phyloP scores from a whole-genome alignment of 2,329 filamentous ascomycete species.

The Dryadomyces sulphureus region DNA sequence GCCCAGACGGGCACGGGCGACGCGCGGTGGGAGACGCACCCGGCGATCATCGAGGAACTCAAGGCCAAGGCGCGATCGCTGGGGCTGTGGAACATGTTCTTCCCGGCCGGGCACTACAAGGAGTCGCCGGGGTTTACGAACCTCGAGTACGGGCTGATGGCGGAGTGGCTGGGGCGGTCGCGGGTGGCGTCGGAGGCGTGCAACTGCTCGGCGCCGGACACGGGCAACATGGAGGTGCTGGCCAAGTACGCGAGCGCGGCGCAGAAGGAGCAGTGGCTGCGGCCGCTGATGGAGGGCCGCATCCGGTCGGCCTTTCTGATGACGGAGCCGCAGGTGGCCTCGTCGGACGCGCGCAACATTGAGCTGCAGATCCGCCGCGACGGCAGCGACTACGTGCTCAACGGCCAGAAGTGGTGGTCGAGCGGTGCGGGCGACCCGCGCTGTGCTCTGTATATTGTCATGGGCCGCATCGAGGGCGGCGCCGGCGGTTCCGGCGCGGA shows the following conservation, averaged over 20 bases:
- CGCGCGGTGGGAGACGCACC: conserved; percentile 66
- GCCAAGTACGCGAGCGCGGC: conserved; percentile 79
- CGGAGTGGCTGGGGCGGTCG: conserved; percentile 84
- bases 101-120: conserved; percentile 88
- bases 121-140: conserved; percentile 92
- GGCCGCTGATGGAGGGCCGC: conserved; percentile 66
- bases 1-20: conserved; percentile 68
- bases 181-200: conserved; percentile 69
- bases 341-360: conserved; percentile 87
- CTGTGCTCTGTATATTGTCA: conserved; percentile 88
- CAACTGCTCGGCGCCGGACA: conserved; percentile 84
- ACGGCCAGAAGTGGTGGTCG: conserved; percentile 99
- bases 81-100: conserved; percentile 96
- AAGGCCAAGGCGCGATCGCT: conserved; percentile 71
- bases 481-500: conserved; percentile 47
- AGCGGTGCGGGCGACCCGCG: conserved; percentile 86
- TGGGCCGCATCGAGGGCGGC: conserved; percentile 59
- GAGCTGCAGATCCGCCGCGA: conserved; percentile 69
- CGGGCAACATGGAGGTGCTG: conserved; percentile 89
- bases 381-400: conserved; percentile 79
- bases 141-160: conserved; percentile 95
- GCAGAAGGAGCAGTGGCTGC: conserved; percentile 75
- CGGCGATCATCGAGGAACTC: conserved; percentile 71
- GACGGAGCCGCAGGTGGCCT: conserved; percentile 83
- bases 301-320: conserved; percentile 86